Percentiles rank a stretch among this genome's conserved stretches.
Evolutionary conservation across 345 rosid genomes (phyloP).

Genomic region (Populus euphratica): DNA sequence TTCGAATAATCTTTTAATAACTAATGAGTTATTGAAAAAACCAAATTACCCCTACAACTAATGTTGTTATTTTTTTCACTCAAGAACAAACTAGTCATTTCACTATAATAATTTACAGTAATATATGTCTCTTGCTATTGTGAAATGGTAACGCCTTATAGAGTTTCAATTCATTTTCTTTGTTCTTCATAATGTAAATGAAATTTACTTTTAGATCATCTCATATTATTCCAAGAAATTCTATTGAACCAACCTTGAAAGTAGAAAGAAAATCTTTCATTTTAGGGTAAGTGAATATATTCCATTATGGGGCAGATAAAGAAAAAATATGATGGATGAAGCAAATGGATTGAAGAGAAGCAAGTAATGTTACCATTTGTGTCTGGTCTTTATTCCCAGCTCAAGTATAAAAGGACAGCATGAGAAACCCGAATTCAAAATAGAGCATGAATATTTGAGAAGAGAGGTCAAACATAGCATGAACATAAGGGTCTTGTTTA

Average conservation of each 20-base stretch:
- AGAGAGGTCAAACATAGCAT: background rate
- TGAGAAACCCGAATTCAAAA: background rate
- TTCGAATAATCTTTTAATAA: too few species aligned
- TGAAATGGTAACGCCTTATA: too few species aligned
- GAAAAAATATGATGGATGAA: background rate
- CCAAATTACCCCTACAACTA: too few species aligned
- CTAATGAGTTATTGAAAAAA: too few species aligned
- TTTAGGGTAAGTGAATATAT: background rate
- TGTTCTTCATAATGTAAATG: too few species aligned
- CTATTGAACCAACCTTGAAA: too few species aligned
- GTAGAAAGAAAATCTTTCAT: too few species aligned
- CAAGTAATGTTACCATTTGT: background rate
- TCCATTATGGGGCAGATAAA: background rate
- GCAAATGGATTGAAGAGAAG: background rate
- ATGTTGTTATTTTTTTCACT: background rate
- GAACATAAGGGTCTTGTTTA: background rate
- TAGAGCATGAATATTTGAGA: background rate
- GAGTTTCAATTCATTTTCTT: too few species aligned
- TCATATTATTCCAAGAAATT: too few species aligned
- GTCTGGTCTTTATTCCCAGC: background rate
- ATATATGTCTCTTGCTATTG: rapidly evolving
- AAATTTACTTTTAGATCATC: too few species aligned
- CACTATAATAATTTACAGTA: too few species aligned
- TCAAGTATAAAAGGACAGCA: background rate
- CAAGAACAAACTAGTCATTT: background rate